Base-by-base conservation (phyloP, 495 filamentous ascomycete species). In the Penicillium diatomitis region DNA sequence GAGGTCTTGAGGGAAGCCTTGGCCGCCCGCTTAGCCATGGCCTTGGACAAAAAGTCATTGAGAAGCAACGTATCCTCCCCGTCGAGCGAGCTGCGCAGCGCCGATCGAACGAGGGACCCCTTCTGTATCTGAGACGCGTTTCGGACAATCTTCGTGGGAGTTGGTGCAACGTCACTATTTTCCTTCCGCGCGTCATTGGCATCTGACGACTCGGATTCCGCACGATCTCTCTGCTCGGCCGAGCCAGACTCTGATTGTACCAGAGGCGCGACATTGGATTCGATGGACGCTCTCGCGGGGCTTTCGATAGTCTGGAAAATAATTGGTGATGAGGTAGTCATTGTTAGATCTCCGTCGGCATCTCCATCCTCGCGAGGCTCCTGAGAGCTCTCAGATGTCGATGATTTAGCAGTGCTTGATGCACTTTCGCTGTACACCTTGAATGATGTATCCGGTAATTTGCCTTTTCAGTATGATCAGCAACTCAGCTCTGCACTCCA, bases 31-130 rank as follows among this genome's bases (percentile, higher is more conserved):
- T 73, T 83, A 7, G 79, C 76, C 47, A 76, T 75, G 10, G 80
- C 79, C 40, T 75, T 78, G 47, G 70, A 77, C 32, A 85, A 64
- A 55, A 84, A 85, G 43, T 77, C 75, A 52, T 79, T 80, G 28
- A 85, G 70, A 20, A 83, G 54, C 41, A 66, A 78, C 2, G 79
- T 77, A 63, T 84, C 79, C 44, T 80, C 77, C 51, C 75, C 69
- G 44, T 68, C 69, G n/a, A 72, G 52, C 12, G 69, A 70, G 55
- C 67, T 73, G 43, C 67, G 61, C 5, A 72, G 55, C 34, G 70
- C 68, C 37, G 71, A 72, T 47, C 68, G 65, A 12, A 71, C 67
- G 12, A 71, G 48, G 4, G 58, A 68, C 20, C 65, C 63, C 41
- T 71, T 61, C 52, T 67, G 65, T 43, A 64, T 59, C 28, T 57